Base-by-base conservation (phyloP, 2,329 filamentous ascomycete species). In the Calonectria hawksworthii region DNA sequence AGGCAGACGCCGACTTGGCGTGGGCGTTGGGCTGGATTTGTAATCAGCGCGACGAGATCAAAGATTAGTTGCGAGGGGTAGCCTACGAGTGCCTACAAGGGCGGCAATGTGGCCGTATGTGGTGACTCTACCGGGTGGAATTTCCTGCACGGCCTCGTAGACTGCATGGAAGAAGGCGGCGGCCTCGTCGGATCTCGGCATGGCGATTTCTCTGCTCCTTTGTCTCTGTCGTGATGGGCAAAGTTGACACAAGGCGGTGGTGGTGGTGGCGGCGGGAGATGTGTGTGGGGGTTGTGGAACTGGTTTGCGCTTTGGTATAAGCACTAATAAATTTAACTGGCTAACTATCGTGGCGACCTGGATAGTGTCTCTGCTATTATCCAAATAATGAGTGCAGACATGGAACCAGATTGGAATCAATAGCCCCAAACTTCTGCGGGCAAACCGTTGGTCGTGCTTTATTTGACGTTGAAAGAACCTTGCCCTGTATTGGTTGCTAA, bases 1-100 rank as follows among this genome's bases (percentile, higher is more conserved):
- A 99, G 90, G 84, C 94, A 98, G 61, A 97, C 89, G 68, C 96
- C 96, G 9, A 99, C 96, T 86, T 99, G 96, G 72, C 96, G 92
- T 1, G 93, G 92, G 3, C 94, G 89, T 82, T 95, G 90, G 4
- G 93, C 93, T 95, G 73, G 4, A 5, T 30, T 11, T 21, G n/a
- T 9, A 13, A 30, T 26, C 18, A 34, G 68, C 18, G 9, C 13
- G 28, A 34, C 14, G n/a, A 36, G 30, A 14, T 7, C 23, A 41
- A 9, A n/a, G 16, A 10, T n/a, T 41, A 16, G 8, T 2, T 34
- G 28, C 23, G 36, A 16, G 6, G n/a, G 14, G 56, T 9, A 54
- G 86, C 91, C 82, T 86, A 96, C 94, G 94, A 47, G 92, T 94
- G 56, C 94, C 94, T 11, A 96, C 86, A 7, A 96, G 88, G 73